phyloP scores from a whole-genome alignment of 2,329 filamentous ascomycete species.

The Cladosporium halotolerans region DNA sequence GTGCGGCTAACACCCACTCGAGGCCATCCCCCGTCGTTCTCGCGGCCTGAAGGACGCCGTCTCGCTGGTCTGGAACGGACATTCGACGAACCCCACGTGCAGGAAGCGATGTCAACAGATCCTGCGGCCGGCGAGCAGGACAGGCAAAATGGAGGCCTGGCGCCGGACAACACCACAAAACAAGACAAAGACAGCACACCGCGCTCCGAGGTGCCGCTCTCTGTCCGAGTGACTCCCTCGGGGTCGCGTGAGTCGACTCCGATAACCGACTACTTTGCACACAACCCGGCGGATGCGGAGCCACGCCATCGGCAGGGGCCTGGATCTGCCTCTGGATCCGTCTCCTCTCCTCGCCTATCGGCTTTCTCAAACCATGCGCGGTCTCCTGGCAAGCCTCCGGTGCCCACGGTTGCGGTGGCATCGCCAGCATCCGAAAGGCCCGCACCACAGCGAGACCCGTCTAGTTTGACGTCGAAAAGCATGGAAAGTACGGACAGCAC shows the following conservation, averaged over 20 bases:
- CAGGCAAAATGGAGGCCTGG: conserved; percentile 11
- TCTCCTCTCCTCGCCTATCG: neutral
- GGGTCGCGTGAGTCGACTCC: neutral
- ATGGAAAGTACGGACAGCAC: conserved; percentile 35
- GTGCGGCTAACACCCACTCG: conserved; percentile 23
- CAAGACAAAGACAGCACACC: conserved; percentile 35
- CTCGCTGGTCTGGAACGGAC: neutral
- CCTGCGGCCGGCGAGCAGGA: conserved; percentile 13
- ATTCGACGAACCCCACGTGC: neutral
- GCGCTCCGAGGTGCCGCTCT: conserved; percentile 35
- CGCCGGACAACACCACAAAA: conserved; percentile 11
- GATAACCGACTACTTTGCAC: conserved; percentile 4
- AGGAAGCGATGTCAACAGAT: conserved; percentile 21
- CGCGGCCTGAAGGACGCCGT: neutral
- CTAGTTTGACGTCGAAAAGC: conserved; percentile 37
- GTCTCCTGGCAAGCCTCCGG: neutral
- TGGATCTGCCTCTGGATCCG: neutral
- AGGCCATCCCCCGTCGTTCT: neutral
- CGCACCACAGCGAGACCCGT: conserved; percentile 35
- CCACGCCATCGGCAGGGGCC: neutral
- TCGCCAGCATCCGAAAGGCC: conserved; percentile 19
- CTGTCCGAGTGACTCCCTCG: neutral
- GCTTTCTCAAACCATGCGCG: neutral
- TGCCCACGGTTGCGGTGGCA: neutral
- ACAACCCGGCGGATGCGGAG: neutral